Evolutionary conservation across 2,329 filamentous ascomycete species (phyloP).

Genomic region (Thelonectria blattea): DNA sequence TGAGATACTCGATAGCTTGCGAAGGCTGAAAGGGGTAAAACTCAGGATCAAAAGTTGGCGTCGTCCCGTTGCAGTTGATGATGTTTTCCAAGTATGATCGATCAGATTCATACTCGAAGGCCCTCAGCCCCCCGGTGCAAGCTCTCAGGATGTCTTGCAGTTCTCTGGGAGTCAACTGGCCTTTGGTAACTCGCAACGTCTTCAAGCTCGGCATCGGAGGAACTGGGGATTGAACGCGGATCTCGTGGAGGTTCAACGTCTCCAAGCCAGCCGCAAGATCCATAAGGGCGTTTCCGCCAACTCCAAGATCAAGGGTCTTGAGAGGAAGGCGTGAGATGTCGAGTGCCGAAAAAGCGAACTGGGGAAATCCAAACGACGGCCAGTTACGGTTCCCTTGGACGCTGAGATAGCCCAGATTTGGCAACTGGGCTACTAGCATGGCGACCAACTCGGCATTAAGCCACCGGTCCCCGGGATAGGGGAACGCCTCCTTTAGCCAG

Average conservation of each 20-base stretch:
- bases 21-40: conserved; percentile 9
- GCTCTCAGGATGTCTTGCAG: background rate
- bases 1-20: conserved; percentile 3
- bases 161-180: background rate
- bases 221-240: background rate
- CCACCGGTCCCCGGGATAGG: background rate
- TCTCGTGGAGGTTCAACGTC: conserved; percentile 4
- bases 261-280: conserved; percentile 8
- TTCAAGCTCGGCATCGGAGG: conserved; percentile 7
- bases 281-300: background rate
- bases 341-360: background rate
- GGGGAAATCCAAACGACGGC: conserved; percentile 1
- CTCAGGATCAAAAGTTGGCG: background rate
- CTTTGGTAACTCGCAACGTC: conserved; percentile 5
- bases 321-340: conserved; percentile 3
- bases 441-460: conserved; percentile 9
- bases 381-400: conserved; percentile 4
- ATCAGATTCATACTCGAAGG: conserved; percentile 12
- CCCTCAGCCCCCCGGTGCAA: conserved; percentile 1
- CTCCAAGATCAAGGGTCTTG: conserved; percentile 6
- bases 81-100: no score
- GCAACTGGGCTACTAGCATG: conserved; percentile 17
- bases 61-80: background rate
- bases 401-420: conserved; percentile 7
- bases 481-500: background rate